A percentile compares a stretch with the other conserved stretches of the same genome.
These are phyloP conservation scores for Lignosus rhinocerotis DNA, from an alignment of 1,284 basidiomycete species.

Conservation along the genomic window DNA sequence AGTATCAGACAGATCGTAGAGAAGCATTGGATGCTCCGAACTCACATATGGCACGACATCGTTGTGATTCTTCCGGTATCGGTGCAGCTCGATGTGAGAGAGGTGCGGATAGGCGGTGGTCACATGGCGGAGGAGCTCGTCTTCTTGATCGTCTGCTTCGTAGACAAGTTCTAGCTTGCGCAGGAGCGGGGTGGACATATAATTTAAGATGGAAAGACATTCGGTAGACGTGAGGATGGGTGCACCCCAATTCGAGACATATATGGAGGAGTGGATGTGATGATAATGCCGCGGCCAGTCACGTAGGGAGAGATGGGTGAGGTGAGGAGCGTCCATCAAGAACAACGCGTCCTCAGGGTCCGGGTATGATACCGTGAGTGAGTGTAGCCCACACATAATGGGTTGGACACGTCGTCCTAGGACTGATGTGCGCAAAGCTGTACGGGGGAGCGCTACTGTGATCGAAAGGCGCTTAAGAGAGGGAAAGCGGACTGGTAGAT, in stretches of 20 bases:
- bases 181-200: neutral
- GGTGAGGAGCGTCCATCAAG: neutral
- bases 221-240: neutral
- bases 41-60: neutral
- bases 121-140: neutral
- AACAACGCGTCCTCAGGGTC: neutral
- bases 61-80: neutral
- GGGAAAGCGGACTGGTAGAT: too few species aligned
- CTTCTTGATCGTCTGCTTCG: neutral
- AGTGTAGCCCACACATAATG: neutral
- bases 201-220: neutral
- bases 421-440: neutral
- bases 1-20: too few species aligned
- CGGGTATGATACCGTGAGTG: conserved; percentile 1
- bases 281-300: conserved; percentile 2
- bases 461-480: neutral
- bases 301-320: neutral
- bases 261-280: neutral
- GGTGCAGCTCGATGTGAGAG: neutral
- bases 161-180: conserved; percentile 17
- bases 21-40: neutral
- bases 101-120: neutral
- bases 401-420: neutral
- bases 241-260: neutral
- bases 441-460: neutral